A percentile compares a stretch with the other conserved stretches of the same genome.
Conservation (phyloP, 495 filamentous ascomycete species). For the Hyaloscypha variabilis region DNA sequence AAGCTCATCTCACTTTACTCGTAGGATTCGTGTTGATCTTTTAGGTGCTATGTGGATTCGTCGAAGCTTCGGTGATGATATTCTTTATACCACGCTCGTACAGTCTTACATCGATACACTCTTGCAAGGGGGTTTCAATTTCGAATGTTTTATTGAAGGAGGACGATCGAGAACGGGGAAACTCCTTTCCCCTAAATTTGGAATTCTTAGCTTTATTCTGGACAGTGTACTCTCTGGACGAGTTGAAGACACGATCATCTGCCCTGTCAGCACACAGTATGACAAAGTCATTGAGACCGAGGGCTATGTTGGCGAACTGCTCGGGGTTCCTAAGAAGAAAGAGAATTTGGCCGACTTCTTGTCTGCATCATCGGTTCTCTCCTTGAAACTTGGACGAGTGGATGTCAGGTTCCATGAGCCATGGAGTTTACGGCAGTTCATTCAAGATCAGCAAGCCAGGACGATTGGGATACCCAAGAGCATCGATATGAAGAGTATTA, state of each 20-base stretch:
- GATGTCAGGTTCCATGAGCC: conserved; percentile 96
- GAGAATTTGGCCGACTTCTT: conserved; percentile 91
- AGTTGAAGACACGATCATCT: conserved; percentile 87
- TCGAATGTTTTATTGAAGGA: conserved; percentile 97
- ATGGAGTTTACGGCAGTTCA: conserved; percentile 83
- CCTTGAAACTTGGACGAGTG: conserved; percentile 84
- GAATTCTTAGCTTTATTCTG: conserved; percentile 90
- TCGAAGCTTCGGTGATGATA: conserved; percentile 88
- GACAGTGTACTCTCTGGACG: conserved; percentile 88
- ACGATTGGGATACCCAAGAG: conserved; percentile 41
- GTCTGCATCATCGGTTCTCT: conserved; percentile 84
- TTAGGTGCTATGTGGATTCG: conserved; percentile 94
- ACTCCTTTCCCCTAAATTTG: conserved; percentile 90
- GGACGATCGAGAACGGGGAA: conserved; percentile 92
- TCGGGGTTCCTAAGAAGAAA: conserved; percentile 92
- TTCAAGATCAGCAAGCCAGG: conserved; percentile 68
- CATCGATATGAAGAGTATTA: conserved; percentile 43
- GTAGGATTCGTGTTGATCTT: conserved; percentile 3
- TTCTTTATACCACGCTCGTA: conserved; percentile 85
- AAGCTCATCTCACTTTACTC: conserved; percentile 26
- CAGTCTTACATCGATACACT: conserved; percentile 95
- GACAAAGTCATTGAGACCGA: conserved; percentile 99
- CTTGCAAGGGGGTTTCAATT: conserved; percentile 86
- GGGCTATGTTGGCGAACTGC: conserved; percentile 90
- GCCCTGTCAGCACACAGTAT: conserved; percentile 95